These are phyloP conservation scores for Botryotinia narcissicola DNA, from an alignment of 2,329 filamentous ascomycete species.

Conservation along the genomic window DNA sequence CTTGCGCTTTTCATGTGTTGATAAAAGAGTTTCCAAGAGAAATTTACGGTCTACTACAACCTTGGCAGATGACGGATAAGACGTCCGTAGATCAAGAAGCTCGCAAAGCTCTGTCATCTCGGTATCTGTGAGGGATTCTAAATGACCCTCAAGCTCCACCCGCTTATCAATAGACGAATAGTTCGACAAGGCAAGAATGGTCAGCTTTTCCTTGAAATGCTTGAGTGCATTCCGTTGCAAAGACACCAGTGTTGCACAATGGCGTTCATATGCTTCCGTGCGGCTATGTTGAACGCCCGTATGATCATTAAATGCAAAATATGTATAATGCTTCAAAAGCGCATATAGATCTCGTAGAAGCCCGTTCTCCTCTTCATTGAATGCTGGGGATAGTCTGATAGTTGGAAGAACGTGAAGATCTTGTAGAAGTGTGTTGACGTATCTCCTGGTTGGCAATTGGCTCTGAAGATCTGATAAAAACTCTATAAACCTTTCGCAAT, in stretches of 20 bases:
- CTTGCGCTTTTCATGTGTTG: slow-evolving; percentile 70
- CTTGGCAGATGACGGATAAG: slow-evolving; percentile 71
- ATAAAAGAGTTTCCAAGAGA: slow-evolving; percentile 69
- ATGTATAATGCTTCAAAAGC: slow-evolving; percentile 81
- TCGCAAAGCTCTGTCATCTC: slow-evolving; percentile 70
- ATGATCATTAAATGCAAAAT: slow-evolving; percentile 90
- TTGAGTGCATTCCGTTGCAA: slow-evolving; percentile 77
- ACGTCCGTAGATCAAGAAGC: slow-evolving; percentile 72
- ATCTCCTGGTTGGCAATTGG: slow-evolving; percentile 88
- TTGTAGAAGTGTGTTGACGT: slow-evolving; percentile 83
- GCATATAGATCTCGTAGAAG: slow-evolving; percentile 77
- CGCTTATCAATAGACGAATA: slow-evolving; percentile 83
- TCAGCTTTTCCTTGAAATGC: slow-evolving; percentile 84
- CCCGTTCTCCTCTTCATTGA: slow-evolving; percentile 68
- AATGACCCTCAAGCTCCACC: slow-evolving; percentile 71
- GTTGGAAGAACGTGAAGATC: slow-evolving; percentile 81
- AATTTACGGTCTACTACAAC: slow-evolving; percentile 63
- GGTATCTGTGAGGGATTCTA: slow-evolving; percentile 68
- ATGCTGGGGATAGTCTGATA: slow-evolving; percentile 75
- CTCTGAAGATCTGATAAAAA: slow-evolving; percentile 88
- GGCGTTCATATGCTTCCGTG: slow-evolving; percentile 72
- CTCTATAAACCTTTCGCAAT: slow-evolving; percentile 92
- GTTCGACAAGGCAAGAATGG: slow-evolving; percentile 88
- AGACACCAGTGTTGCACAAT: slow-evolving; percentile 73
- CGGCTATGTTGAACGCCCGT: slow-evolving; percentile 73